Evolutionary conservation across 2,329 filamentous ascomycete species (phyloP).

Genomic region (Coniochaeta sp.): DNA sequence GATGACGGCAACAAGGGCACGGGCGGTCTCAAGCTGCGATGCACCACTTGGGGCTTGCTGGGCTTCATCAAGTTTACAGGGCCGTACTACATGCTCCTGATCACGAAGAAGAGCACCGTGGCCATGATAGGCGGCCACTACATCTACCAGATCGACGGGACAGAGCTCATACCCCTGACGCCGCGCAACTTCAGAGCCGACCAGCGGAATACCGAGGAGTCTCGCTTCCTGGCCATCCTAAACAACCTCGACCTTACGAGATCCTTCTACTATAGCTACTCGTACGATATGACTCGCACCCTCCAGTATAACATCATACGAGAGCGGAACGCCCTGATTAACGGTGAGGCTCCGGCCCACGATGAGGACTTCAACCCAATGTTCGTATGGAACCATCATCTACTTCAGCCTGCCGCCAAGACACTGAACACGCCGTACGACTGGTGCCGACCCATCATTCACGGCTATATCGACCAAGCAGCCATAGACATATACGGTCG

Average conservation of each 20-base stretch:
- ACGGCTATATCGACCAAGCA: slow-evolving; percentile 92
- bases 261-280: slow-evolving; percentile 98
- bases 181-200: slow-evolving; percentile 72
- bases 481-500: slow-evolving; percentile 80
- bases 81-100: slow-evolving; percentile 92
- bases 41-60: slow-evolving; percentile 86
- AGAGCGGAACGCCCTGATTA: slow-evolving; percentile 64
- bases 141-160: slow-evolving; percentile 90
- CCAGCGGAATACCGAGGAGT: slow-evolving; percentile 75
- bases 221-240: slow-evolving; percentile 79
- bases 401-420: slow-evolving; percentile 67
- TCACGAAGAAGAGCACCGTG: slow-evolving; percentile 92
- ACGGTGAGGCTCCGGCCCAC: slow-evolving; percentile 52
- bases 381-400: slow-evolving; percentile 96
- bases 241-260: slow-evolving; percentile 85
- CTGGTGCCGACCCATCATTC: slow-evolving; percentile 93
- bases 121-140: slow-evolving; percentile 96
- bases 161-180: slow-evolving; percentile 82
- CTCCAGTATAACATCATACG: slow-evolving; percentile 86
- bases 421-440: slow-evolving; percentile 77
- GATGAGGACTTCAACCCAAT: slow-evolving; percentile 75
- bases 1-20: slow-evolving; percentile 90
- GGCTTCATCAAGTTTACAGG: slow-evolving; percentile 96
- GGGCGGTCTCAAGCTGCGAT: slow-evolving; percentile 82
- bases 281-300: slow-evolving; percentile 89